These are phyloP conservation scores for Populus deltoides DNA, from an alignment of 345 rosid species.

Conservation along the genomic window DNA sequence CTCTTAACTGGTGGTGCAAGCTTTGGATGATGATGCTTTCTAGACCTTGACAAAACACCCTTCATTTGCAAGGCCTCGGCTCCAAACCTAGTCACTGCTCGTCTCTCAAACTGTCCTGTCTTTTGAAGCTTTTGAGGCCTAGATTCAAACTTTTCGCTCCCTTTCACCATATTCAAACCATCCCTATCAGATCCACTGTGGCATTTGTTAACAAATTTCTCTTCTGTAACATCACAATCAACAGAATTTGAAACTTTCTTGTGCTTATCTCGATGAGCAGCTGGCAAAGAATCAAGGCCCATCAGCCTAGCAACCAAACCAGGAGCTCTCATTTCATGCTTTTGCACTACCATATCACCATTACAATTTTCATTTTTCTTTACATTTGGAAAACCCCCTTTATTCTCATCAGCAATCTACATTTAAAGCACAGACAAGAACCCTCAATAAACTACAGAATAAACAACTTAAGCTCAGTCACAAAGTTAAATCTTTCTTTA, in stretches of 20 bases:
- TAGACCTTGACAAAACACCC: constrained; percentile 58
- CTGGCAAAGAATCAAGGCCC: constrained; percentile 92
- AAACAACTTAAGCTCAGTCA: not conserved
- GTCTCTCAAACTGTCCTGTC: constrained; percentile 51
- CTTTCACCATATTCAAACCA: constrained; percentile 33
- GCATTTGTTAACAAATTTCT: constrained; percentile 8
- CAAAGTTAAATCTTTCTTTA: not conserved
- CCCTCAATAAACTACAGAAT: not conserved
- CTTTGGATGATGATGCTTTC: constrained; percentile 60
- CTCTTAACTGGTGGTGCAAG: constrained; percentile 64
- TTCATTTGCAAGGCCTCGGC: constrained; percentile 80
- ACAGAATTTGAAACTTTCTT: constrained; percentile 39
- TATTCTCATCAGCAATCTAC: constrained; percentile 84
- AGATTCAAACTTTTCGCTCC: constrained; percentile 38
- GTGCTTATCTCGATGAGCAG: constrained; percentile 50
- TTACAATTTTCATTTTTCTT: constrained; percentile 40
- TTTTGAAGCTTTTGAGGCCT: constrained; percentile 92
- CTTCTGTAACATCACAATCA: constrained; percentile 29
- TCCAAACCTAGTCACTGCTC: constrained; percentile 63
- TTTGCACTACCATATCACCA: constrained; percentile 29
- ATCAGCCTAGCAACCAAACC: constrained; percentile 89
- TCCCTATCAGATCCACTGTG: constrained; percentile 23
- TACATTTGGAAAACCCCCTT: constrained; percentile 57
- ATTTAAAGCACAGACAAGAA: constrained; percentile 11
- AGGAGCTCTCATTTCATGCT: constrained; percentile 68